Conservation (phyloP, 2,329 filamentous ascomycete species). For the Microthyrium microscopicum region DNA sequence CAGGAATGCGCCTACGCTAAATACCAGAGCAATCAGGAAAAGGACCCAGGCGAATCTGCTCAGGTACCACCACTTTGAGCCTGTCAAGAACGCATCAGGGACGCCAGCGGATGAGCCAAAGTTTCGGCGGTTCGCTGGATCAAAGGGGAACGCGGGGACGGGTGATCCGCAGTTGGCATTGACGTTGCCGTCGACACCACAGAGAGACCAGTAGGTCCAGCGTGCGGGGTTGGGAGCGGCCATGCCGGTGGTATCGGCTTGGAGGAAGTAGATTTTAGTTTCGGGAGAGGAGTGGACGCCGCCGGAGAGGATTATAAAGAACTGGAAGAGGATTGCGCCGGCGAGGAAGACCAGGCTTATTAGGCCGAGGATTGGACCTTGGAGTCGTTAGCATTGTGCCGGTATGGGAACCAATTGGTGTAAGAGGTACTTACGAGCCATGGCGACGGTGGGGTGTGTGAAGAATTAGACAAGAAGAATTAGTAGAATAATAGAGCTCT, state of each 20-base stretch:
- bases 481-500: no score
- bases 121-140: conserved; percentile 35
- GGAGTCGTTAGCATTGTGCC: no score
- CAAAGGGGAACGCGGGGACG: conserved; percentile 50
- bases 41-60: conserved; percentile 91
- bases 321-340: conserved; percentile 44
- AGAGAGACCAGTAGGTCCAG: conserved; percentile 87
- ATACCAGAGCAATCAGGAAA: conserved; percentile 70
- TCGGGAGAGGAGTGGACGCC: conserved; percentile 39
- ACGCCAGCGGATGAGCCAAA: conserved; percentile 40
- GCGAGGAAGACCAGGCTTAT: conserved; percentile 45
- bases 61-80: conserved; percentile 59
- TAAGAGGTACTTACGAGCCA: no score
- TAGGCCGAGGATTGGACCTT: conserved; percentile 40
- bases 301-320: conserved; percentile 50
- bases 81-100: conserved; percentile 33
- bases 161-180: conserved; percentile 44
- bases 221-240: conserved; percentile 46
- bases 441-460: no score
- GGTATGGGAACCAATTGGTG: no score
- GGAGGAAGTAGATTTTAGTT: conserved; percentile 69
- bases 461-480: no score
- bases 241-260: conserved; percentile 60
- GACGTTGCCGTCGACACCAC: conserved; percentile 40
- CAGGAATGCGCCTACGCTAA: conserved; percentile 52